Conservation (phyloP, 495 filamentous ascomycete species). For the Penicillium diatomitis region DNA sequence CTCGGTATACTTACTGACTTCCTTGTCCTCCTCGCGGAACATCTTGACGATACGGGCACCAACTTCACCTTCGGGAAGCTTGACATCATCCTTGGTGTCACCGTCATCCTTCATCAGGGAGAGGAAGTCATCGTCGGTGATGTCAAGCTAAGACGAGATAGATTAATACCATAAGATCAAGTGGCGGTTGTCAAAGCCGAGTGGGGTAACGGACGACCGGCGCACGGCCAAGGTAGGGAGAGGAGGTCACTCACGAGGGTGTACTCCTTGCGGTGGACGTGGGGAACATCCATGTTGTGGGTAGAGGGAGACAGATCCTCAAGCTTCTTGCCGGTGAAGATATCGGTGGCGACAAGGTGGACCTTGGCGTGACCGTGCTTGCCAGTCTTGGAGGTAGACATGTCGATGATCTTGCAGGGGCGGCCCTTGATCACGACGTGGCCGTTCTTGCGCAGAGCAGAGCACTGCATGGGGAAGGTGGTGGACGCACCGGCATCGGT, state of each 20-base stretch:
- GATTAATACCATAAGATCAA: background rate
- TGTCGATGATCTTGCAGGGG: conserved; percentile 99
- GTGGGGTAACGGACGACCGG: background rate
- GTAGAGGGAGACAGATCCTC: conserved; percentile 99
- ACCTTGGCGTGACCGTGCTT: conserved; percentile 99
- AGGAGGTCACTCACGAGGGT: conserved; percentile 64
- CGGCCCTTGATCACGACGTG: conserved; percentile 95
- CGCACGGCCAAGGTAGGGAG: background rate
- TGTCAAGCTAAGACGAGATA: conserved; percentile 53
- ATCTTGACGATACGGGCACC: conserved; percentile 72
- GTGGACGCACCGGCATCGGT: conserved; percentile 88
- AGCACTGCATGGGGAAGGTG: conserved; percentile 98
- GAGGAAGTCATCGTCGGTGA: conserved; percentile 85
- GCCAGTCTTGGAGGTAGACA: conserved; percentile 99
- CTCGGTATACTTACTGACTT: conserved; percentile 60
- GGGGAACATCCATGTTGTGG: conserved; percentile 99
- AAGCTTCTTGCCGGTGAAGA: conserved; percentile 99
- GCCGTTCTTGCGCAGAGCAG: conserved; percentile 97
- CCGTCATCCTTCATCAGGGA: conserved; percentile 77
- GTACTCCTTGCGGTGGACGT: conserved; percentile 83
- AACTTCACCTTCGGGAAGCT: conserved; percentile 80
- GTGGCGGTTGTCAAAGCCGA: background rate
- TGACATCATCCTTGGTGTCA: conserved; percentile 86
- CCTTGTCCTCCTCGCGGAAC: conserved; percentile 65
- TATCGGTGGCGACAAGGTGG: conserved; percentile 91